Base-by-base conservation (phyloP, 2,329 filamentous ascomycete species). In the Talaromyces albobiverticillius region DNA sequence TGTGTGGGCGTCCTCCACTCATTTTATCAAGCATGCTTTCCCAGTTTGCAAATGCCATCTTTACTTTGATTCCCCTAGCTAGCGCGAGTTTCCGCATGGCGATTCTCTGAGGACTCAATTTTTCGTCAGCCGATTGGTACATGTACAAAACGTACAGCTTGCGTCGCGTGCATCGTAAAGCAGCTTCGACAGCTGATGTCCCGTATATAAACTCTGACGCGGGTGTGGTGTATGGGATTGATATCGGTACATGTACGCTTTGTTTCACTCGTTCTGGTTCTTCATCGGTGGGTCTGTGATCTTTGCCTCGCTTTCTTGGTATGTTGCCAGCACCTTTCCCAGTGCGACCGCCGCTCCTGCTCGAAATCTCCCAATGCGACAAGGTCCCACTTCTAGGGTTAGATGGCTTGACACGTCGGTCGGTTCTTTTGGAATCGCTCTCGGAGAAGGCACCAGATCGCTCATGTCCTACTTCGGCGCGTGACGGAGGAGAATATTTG, bases 151-250 rank as follows among this genome's bases (percentile, higher is more conserved):
- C 88, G 75, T 96, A 95, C 2, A 95, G 73, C 64, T 89, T 85
- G 54, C 94, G 85, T 31, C 84, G 80, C 10, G 77, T 77, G 42
- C 83, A 82, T 60, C 80, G 84, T 18, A 99, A 76, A 0, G 91
- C 92, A 18, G 92, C 88, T 58, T 88, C 80, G 20, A 97, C 90
- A 1, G 89, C 85, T 2, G 88, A 89, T 42, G 82, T 83, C 5
- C 94, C 94, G 67, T 95, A 97, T 2, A 99, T 77, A 62, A 96
- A 97, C 58, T 96, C 88, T 0, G 92, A 96, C 4, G 90, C 89
- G 0, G 93, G 88, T 0, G 90, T 95, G 0, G 89, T 90, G 66
- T 93, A 86, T 1, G 84, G 83, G 16, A 88, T 78, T 6, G 74
- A 67, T 3, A 72, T 55, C 0, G 76, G 76, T 1, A 72, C 66